Conservation (phyloP, 805 yeast genomes). For the Ogataea methanolica region DNA sequence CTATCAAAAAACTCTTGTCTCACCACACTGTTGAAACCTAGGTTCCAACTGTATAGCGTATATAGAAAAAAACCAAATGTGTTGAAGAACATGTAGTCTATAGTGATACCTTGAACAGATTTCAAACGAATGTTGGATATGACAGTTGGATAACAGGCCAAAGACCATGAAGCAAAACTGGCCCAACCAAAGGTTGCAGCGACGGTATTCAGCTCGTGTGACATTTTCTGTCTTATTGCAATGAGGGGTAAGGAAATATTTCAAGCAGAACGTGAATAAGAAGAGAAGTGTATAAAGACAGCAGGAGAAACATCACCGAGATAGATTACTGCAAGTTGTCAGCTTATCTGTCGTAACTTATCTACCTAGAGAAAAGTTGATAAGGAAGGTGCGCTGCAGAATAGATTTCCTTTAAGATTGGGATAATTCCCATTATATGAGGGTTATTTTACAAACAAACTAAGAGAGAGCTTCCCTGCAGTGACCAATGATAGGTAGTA, state of each 20-base stretch:
- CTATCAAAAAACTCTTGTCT: conserved; percentile 26
- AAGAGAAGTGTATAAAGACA: neutral
- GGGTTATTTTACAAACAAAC: too few species aligned
- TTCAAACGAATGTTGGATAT: conserved; percentile 27
- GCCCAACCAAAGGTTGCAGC: conserved; percentile 27
- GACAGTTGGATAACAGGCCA: conserved; percentile 30
- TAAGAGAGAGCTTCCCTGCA: too few species aligned
- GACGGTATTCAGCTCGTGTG: conserved; percentile 5
- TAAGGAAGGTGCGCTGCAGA: too few species aligned
- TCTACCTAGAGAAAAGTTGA: too few species aligned
- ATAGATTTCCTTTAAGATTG: too few species aligned
- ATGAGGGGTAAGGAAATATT: too few species aligned
- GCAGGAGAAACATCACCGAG: neutral
- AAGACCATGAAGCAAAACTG: conserved; percentile 28
- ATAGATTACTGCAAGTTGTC: too few species aligned
- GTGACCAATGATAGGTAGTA: too few species aligned
- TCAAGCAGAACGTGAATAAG: too few species aligned
- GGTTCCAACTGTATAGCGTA: conserved; percentile 24
- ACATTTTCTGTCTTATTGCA: too few species aligned
- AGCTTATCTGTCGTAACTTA: too few species aligned
- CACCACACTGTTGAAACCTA: conserved; percentile 19
- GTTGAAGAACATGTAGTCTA: conserved; percentile 32
- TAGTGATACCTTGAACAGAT: conserved; percentile 32
- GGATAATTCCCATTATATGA: too few species aligned
- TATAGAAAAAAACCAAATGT: conserved; percentile 29